Evolutionary conservation across 2,329 filamentous ascomycete species (phyloP).

Genomic region (Botrytis hyacinthi): DNA sequence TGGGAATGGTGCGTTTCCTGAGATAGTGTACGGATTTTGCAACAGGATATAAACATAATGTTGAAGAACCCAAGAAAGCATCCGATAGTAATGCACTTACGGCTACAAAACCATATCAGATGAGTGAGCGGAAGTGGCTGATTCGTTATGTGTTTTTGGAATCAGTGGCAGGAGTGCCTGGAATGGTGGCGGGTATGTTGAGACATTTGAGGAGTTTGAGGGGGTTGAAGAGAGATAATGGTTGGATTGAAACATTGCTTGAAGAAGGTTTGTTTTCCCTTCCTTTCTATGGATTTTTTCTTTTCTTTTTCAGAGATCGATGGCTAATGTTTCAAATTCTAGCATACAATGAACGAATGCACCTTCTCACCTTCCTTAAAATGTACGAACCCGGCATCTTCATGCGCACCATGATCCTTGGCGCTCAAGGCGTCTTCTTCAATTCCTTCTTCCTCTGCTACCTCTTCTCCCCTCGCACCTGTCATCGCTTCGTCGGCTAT

Average conservation of each 20-base stretch:
- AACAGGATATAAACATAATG: slow-evolving; percentile 77
- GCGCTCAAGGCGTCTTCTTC: slow-evolving; percentile 94
- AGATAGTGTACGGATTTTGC: slow-evolving; percentile 78
- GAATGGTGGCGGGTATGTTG: slow-evolving; percentile 95
- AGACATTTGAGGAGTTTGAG: slow-evolving; percentile 82
- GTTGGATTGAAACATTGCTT: slow-evolving; percentile 90
- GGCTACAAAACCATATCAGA: slow-evolving; percentile 59
- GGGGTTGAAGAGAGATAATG: slow-evolving; percentile 86
- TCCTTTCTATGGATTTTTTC: too few relatives aligned
- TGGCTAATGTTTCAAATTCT: slow-evolving; percentile 64
- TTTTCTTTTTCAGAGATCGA: too few relatives aligned
- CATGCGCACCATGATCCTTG: slow-evolving; percentile 89
- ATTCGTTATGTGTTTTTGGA: slow-evolving; percentile 90
- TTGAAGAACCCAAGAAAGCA: slow-evolving; percentile 41
- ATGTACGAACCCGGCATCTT: slow-evolving; percentile 77
- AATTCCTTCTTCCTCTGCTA: slow-evolving; percentile 90
- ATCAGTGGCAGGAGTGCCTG: slow-evolving; percentile 89
- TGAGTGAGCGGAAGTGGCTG: slow-evolving; percentile 87
- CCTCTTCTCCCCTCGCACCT: slow-evolving; percentile 79
- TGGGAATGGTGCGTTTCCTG: slow-evolving; percentile 71
- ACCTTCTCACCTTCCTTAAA: slow-evolving; percentile 88
- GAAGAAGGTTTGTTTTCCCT: slow-evolving; percentile 45
- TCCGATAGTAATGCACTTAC: slow-evolving; percentile 46
- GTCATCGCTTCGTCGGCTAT: slow-evolving; percentile 94
- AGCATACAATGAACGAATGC: slow-evolving; percentile 92